These are phyloP conservation scores for Clonostachys rosea DNA, from an alignment of 2,329 filamentous ascomycete species.

Conservation along the genomic window DNA sequence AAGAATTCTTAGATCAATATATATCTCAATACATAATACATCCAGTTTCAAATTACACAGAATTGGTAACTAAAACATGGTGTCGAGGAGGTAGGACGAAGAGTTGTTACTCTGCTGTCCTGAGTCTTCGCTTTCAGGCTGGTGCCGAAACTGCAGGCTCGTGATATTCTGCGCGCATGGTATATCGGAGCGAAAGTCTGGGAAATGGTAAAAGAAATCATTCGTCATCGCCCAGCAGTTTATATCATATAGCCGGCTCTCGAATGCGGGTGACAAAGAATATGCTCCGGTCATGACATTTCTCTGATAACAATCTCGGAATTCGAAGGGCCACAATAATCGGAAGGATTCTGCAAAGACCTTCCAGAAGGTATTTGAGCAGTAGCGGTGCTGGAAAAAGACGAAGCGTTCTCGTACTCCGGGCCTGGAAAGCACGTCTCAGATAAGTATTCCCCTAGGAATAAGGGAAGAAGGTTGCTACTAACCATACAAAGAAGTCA, in stretches of 20 bases:
- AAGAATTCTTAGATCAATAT: too few relatives aligned
- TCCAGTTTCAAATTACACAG: too few relatives aligned
- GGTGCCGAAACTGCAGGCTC: too few relatives aligned
- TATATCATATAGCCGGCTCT: constrained; percentile 15
- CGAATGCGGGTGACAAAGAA: constrained; percentile 13
- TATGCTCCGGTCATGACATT: constrained; percentile 14
- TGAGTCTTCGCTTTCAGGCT: too few relatives aligned
- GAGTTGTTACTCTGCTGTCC: too few relatives aligned
- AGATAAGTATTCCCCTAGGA: too few relatives aligned
- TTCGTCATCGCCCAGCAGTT: constrained; percentile 17
- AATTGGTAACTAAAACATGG: too few relatives aligned
- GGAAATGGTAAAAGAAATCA: constrained; percentile 16
- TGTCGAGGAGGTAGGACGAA: too few relatives aligned
- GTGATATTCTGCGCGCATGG: background rate
- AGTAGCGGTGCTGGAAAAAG: constrained; percentile 20
- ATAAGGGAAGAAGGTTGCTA: background rate
- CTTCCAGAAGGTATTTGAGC: constrained; percentile 18
- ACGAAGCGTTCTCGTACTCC: constrained; percentile 19
- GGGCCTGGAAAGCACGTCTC: constrained; percentile 8
- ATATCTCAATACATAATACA: too few relatives aligned
- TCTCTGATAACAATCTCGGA: constrained; percentile 16
- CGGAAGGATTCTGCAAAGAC: constrained; percentile 12
- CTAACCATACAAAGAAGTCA: constrained; percentile 22
- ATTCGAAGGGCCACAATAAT: constrained; percentile 14
- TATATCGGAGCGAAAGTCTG: constrained; percentile 22